Percentiles rank a stretch among this genome's conserved stretches.
phyloP scores from a whole-genome alignment of 805 yeast genomes.

The Citeromyces matritensis region DNA sequence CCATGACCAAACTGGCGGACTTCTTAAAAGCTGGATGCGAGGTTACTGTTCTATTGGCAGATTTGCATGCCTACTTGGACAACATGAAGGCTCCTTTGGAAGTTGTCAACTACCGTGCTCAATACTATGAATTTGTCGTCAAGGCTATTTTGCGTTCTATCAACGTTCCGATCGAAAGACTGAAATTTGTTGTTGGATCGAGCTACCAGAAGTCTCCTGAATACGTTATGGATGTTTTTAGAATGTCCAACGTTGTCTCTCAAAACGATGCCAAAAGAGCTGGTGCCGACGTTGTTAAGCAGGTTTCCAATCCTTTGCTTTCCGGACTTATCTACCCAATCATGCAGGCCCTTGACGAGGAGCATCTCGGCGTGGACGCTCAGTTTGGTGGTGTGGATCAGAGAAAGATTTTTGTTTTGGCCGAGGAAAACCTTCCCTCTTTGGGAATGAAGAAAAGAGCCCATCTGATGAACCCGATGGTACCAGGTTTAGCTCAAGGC shows the following conservation, averaged over 20 bases:
- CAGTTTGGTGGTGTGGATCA: conserved; percentile 99
- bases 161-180: conserved; percentile 83
- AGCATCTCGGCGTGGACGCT: conserved; percentile 74
- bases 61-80: conserved; percentile 91
- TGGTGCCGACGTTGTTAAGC: conserved; percentile 98
- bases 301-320: conserved; percentile 84
- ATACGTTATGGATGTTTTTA: conserved; percentile 83
- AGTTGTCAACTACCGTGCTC: conserved; percentile 76
- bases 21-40: conserved; percentile 93
- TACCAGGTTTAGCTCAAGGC: conserved; percentile 93
- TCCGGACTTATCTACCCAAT: conserved; percentile 93
- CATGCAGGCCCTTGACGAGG: conserved; percentile 97
- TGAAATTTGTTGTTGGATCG: conserved; percentile 75
- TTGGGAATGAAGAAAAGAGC: conserved; percentile 95
- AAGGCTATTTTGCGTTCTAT: conserved; percentile 77
- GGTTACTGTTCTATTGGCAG: conserved; percentile 84
- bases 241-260: conserved; percentile 68
- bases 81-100: conserved; percentile 98
- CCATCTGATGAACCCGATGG: conserved; percentile 98
- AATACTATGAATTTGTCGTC: conserved; percentile 72
- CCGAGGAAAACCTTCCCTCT: conserved; percentile 81
- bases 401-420: conserved; percentile 91
- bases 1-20: conserved; percentile 93
- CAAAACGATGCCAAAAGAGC: conserved; percentile 97
- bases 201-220: conserved; percentile 71